A percentile compares a stretch with the other conserved stretches of the same genome.
These are phyloP conservation scores for Tricholomella constricta DNA, from an alignment of 768 basidiomycete species.

Conservation along the genomic window DNA sequence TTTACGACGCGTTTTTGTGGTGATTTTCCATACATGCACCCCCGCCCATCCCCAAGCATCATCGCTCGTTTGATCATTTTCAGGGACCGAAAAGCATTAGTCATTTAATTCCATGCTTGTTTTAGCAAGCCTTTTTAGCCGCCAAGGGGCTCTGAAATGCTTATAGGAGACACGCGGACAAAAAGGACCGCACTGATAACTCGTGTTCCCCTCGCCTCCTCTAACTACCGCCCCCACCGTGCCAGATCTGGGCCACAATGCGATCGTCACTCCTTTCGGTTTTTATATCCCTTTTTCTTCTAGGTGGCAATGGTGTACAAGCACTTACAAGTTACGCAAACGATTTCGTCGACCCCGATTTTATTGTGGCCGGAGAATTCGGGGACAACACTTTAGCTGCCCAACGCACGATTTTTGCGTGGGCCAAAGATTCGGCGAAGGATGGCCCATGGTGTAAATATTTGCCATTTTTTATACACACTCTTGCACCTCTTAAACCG, in stretches of 20 bases:
- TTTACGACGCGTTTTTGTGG: background rate
- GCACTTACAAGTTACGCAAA: conserved; percentile 50
- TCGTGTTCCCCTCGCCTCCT: background rate
- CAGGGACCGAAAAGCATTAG: too few relatives aligned
- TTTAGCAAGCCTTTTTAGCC: background rate
- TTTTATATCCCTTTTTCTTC: conserved; percentile 19
- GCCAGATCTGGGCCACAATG: conserved; percentile 25
- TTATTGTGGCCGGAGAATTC: conserved; percentile 45
- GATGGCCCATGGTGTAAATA: conserved; percentile 59
- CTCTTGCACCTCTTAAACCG: background rate
- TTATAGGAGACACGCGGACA: background rate
- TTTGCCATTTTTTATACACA: background rate
- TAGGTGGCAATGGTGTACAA: conserved; percentile 10
- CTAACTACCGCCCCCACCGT: conserved; percentile 4
- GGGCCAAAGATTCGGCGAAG: conserved; percentile 45
- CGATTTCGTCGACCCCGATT: conserved; percentile 56
- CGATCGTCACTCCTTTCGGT: conserved; percentile 30
- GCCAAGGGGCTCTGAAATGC: background rate
- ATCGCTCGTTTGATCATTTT: too few relatives aligned
- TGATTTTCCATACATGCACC: too few relatives aligned
- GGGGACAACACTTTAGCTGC: conserved; percentile 44
- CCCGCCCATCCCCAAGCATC: too few relatives aligned
- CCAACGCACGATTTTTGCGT: conserved; percentile 44
- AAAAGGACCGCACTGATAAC: background rate
- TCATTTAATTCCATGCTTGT: background rate